A percentile compares a stretch with the other conserved stretches of the same genome.
Evolutionary conservation across 768 basidiomycete species (phyloP).

Genomic region (Mycena polygramma): DNA sequence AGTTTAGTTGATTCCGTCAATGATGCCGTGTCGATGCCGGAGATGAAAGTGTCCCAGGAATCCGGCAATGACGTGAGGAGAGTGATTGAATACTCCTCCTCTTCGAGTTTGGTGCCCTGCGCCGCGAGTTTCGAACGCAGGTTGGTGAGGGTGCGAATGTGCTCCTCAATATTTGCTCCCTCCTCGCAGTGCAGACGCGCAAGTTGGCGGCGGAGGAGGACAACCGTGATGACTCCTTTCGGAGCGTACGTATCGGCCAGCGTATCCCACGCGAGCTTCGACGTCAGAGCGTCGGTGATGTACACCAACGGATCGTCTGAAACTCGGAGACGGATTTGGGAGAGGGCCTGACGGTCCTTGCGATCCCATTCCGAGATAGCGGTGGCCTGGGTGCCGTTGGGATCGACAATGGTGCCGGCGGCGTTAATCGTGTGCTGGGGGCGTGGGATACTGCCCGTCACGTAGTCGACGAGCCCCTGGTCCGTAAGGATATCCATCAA

Average conservation of each 20-base stretch:
- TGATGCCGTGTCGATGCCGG: conserved; percentile 37
- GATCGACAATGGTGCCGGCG: conserved; percentile 1
- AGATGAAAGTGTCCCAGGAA: conserved; percentile 46
- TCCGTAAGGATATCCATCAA: conserved; percentile 43
- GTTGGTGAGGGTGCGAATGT: conserved; percentile 45
- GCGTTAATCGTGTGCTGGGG: conserved; percentile 12
- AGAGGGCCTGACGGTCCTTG: conserved; percentile 48
- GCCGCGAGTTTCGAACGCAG: conserved; percentile 40
- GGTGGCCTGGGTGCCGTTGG: conserved; percentile 11
- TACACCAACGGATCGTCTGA: conserved; percentile 18
- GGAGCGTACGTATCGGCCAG: conserved; percentile 38
- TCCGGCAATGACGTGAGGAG: conserved; percentile 39
- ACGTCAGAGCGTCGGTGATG: conserved; percentile 14
- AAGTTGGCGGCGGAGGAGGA: conserved; percentile 14
- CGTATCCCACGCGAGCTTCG: conserved; percentile 44
- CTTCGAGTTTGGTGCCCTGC: conserved; percentile 40
- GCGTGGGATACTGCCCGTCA: conserved; percentile 3
- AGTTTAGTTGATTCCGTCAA: conserved; percentile 37
- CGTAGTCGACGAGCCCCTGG: conserved; percentile 34
- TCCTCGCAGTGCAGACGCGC: conserved; percentile 9
- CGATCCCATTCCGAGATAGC: conserved; percentile 9
- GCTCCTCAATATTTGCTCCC: conserved; percentile 42
- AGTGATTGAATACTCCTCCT: conserved; percentile 47
- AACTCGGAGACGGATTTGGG: conserved; percentile 41
- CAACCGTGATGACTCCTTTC: conserved; percentile 19